A percentile compares a stretch with the other conserved stretches of the same genome.
Evolutionary conservation across 2,329 filamentous ascomycete genomes (phyloP).

Genomic region (Hypomyces perniciosus): DNA sequence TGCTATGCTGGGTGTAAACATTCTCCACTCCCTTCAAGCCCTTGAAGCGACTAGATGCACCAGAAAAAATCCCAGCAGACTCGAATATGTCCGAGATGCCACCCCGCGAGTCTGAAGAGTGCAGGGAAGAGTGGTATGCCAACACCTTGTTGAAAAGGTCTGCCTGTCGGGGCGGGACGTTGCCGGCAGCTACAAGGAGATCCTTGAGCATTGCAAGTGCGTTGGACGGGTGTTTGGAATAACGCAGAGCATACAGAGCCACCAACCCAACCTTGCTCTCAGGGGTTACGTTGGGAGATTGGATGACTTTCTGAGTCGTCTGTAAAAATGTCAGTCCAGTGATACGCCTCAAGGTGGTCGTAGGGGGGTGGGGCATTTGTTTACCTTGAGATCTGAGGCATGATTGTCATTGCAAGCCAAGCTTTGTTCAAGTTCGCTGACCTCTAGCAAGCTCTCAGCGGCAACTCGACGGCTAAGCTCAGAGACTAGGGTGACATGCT

Average conservation of each 20-base stretch:
- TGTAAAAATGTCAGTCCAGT: conserved; percentile 31
- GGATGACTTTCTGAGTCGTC: conserved; percentile 81
- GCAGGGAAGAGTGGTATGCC: conserved; percentile 79
- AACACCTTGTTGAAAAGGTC: conserved; percentile 78
- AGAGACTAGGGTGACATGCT: conserved; percentile 92
- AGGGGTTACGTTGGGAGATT: conserved; percentile 66
- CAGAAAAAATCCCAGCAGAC: conserved; percentile 82
- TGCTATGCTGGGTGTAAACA: conserved; percentile 96
- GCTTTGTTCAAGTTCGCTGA: conserved; percentile 95
- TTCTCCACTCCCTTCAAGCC: conserved; percentile 97
- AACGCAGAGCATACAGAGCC: conserved; percentile 89
- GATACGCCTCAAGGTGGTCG: not conserved
- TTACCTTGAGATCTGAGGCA: conserved; percentile 78
- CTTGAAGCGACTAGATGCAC: conserved; percentile 81
- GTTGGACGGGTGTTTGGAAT: conserved; percentile 80
- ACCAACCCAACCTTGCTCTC: conserved; percentile 86
- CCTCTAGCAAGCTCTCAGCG: conserved; percentile 82
- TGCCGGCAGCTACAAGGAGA: conserved; percentile 76
- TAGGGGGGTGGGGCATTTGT: not conserved
- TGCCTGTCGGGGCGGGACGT: conserved; percentile 67
- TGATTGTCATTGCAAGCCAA: conserved; percentile 97
- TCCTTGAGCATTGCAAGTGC: conserved; percentile 80
- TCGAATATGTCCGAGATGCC: conserved; percentile 92
- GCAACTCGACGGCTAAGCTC: conserved; percentile 86
- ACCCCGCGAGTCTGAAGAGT: conserved; percentile 65